Percentiles rank a stretch among this genome's conserved stretches.
phyloP scores from a whole-genome alignment of 345 rosid species.

The Chamaenerion angustifolium region DNA sequence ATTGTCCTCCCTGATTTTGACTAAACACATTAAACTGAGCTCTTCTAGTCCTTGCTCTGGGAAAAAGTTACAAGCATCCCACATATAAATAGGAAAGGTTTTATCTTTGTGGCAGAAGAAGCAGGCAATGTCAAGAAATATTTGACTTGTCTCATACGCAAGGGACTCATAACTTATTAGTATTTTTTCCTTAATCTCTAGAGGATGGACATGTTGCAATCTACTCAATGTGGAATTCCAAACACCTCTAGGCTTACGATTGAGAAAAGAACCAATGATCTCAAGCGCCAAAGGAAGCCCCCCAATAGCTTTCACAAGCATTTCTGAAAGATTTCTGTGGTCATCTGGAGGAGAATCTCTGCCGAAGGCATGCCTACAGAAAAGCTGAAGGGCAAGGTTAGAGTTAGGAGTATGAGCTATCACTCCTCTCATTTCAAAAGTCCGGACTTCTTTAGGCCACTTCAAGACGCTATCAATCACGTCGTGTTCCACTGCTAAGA shows the following conservation, averaged over 20 bases:
- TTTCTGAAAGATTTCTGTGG: background rate
- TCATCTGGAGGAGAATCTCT: background rate
- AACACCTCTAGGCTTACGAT: background rate
- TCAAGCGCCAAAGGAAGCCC: slow-evolving; percentile 5
- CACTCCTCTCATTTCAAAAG: slow-evolving; percentile 1
- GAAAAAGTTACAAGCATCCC: slow-evolving; percentile 7
- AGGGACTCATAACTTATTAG: slow-evolving; percentile 1
- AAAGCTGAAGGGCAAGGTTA: background rate
- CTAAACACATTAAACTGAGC: slow-evolving; percentile 1
- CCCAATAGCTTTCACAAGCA: background rate
- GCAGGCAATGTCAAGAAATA: slow-evolving; percentile 8
- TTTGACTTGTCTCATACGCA: background rate
- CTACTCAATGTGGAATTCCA: slow-evolving; percentile 2
- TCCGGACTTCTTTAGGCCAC: background rate
- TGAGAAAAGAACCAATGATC: background rate
- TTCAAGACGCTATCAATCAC: background rate
- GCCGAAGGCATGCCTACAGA: background rate
- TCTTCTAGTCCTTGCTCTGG: background rate
- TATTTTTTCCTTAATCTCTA: background rate
- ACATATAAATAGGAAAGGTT: background rate
- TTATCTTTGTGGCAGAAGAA: background rate
- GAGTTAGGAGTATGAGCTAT: no score
- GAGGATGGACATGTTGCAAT: background rate
- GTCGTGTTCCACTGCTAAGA: background rate
- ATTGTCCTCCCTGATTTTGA: background rate